phyloP scores from a whole-genome alignment of 1,284 basidiomycete species.

The Ceraceosorus guamensis region DNA sequence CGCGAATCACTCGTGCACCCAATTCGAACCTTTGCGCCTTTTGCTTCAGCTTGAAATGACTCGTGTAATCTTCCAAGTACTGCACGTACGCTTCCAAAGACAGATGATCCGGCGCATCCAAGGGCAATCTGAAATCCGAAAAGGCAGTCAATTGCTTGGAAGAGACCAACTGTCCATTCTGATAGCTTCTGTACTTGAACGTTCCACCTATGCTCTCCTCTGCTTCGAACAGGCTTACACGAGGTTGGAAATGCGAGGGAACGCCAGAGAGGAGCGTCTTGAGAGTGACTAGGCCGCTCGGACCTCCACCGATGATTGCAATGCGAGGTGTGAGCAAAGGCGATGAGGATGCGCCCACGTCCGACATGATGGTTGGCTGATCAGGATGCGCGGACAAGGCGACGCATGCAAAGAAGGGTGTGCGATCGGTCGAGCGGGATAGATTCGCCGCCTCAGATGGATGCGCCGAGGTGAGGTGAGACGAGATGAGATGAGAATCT shows the following conservation, averaged over 20 bases:
- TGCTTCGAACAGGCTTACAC: conserved; percentile 54
- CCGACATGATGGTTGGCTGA: no score
- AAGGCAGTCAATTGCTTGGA: conserved; percentile 62
- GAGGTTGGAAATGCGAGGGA: conserved; percentile 13
- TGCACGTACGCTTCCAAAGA: conserved; percentile 57
- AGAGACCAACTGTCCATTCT: conserved; percentile 59
- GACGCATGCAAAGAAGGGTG: no score
- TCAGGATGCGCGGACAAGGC: no score
- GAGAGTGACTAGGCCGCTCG: conserved; percentile 58
- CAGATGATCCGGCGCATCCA: conserved; percentile 58
- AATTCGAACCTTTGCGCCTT: conserved; percentile 19
- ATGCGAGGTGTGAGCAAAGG: conserved; percentile 4
- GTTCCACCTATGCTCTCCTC: conserved; percentile 62
- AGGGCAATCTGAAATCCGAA: conserved; percentile 59
- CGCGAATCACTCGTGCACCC: conserved; percentile 13
- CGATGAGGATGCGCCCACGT: no score
- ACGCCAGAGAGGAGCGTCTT: conserved; percentile 55
- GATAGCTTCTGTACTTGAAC: conserved; percentile 51
- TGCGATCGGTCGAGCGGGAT: no score
- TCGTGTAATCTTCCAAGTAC: conserved; percentile 57
- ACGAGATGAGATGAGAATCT: no score
- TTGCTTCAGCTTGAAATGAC: conserved; percentile 52
- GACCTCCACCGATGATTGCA: conserved; percentile 51
- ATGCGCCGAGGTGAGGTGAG: no score
- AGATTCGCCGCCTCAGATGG: no score